Evolutionary conservation across 345 rosid species (phyloP).

Genomic region (Carallia pectinifolia): DNA sequence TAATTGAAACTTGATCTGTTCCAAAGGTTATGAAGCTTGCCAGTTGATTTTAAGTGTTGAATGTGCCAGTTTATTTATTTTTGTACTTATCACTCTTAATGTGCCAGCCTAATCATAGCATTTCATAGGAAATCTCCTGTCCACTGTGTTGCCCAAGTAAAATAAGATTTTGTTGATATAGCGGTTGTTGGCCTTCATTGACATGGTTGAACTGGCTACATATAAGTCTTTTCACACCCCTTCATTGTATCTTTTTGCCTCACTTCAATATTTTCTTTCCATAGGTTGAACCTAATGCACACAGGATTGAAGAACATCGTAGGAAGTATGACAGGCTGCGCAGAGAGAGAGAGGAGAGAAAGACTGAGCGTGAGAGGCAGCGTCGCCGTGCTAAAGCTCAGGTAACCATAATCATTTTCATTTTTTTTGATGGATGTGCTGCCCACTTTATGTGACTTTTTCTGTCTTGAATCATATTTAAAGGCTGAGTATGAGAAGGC

Average conservation of each 20-base stretch:
- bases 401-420: constrained; percentile 34
- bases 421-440: constrained; percentile 5
- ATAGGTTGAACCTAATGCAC: constrained; percentile 97
- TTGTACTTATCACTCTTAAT: no score
- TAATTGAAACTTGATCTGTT: background rate
- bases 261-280: constrained; percentile 6
- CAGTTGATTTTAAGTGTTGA: no score
- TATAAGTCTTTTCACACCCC: background rate
- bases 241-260: background rate
- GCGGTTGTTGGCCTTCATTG: background rate
- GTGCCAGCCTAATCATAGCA: background rate
- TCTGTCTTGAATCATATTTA: constrained; percentile 10
- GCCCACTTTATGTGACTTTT: background rate
- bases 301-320: constrained; percentile 83
- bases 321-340: constrained; percentile 87
- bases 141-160: background rate
- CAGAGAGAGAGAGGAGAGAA: constrained; percentile 81
- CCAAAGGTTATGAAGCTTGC: no score
- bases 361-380: constrained; percentile 65
- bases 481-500: constrained; percentile 97
- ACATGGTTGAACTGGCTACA: background rate
- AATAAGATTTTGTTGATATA: background rate
- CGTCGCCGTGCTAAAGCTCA: constrained; percentile 89
- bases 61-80: no score
- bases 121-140: no score